A percentile compares a stretch with the other conserved stretches of the same genome.
Conservation (phyloP, 2,329 filamentous ascomycete genomes). For the Verticillium isaacii region DNA sequence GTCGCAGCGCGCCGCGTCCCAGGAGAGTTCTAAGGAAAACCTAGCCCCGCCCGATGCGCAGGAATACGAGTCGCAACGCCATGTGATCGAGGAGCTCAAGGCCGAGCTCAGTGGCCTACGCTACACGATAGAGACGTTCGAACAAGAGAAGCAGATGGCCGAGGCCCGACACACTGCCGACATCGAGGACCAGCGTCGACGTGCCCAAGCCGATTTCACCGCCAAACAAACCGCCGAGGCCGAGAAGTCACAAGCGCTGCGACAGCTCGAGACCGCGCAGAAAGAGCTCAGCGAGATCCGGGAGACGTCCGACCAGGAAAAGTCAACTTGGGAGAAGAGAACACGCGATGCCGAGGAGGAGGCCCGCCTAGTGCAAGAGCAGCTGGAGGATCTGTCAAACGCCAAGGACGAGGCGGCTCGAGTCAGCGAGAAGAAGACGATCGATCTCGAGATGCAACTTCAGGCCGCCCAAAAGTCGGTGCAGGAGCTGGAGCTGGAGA, state of each 20-base stretch:
- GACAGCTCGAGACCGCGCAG: slow-evolving; percentile 44
- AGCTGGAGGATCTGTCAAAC: slow-evolving; percentile 66
- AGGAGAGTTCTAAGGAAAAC: slow-evolving; percentile 57
- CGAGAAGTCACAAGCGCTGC: slow-evolving; percentile 43
- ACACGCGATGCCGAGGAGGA: slow-evolving; percentile 70
- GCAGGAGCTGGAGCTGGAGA: slow-evolving; percentile 57
- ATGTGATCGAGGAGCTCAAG: slow-evolving; percentile 70
- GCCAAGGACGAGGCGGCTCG: slow-evolving; percentile 67
- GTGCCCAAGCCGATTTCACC: slow-evolving; percentile 82
- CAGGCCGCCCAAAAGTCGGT: slow-evolving; percentile 39
- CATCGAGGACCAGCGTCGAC: slow-evolving; percentile 70
- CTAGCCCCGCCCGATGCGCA: slow-evolving; percentile 54
- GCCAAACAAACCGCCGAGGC: slow-evolving; percentile 55
- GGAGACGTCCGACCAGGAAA: slow-evolving; percentile 46
- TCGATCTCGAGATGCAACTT: slow-evolving; percentile 50
- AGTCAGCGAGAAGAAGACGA: slow-evolving; percentile 47
- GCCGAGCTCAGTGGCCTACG: slow-evolving; percentile 83
- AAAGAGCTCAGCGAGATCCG: slow-evolving; percentile 48
- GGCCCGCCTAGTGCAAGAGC: slow-evolving; percentile 70
- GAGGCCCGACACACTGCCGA: slow-evolving; percentile 78
- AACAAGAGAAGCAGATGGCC: slow-evolving; percentile 81
- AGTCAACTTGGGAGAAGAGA: slow-evolving; percentile 62
- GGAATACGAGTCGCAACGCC: slow-evolving; percentile 53
- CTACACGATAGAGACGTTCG: slow-evolving; percentile 81
- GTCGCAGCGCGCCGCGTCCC: slow-evolving; percentile 42